Percentiles rank a stretch among this genome's conserved stretches.
These are phyloP conservation scores for Gaertneriomyces sp. DNA, from an alignment of 192 early-diverging fungal genomes.

Conservation along the genomic window DNA sequence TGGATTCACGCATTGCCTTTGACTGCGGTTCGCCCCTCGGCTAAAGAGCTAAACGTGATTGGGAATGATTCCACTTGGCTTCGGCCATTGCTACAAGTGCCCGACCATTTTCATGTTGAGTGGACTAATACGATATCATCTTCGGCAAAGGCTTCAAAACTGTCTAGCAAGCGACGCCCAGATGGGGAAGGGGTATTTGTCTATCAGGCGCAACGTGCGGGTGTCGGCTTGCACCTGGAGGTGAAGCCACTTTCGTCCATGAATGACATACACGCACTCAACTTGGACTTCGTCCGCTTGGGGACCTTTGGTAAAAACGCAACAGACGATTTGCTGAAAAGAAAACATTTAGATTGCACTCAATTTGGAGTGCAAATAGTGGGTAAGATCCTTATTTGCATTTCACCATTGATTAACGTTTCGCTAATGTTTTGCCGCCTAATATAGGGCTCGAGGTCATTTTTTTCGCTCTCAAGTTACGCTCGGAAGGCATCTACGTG, in stretches of 20 bases:
- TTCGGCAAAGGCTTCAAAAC: background rate
- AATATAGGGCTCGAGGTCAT: conserved; percentile 3
- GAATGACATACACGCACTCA: conserved; percentile 1
- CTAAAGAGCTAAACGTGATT: conserved; percentile 6
- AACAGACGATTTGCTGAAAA: conserved; percentile 5
- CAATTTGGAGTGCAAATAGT: conserved; percentile 4
- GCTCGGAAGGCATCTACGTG: background rate
- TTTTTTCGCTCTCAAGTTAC: conserved; percentile 1
- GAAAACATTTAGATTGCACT: conserved; percentile 3
- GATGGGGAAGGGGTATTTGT: conserved; percentile 7
- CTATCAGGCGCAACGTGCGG: conserved; percentile 1
- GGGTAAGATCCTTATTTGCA: background rate
- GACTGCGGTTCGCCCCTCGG: conserved; percentile 1
- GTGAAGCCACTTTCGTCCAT: conserved; percentile 3
- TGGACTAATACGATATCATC: conserved; percentile 4
- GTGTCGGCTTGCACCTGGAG: conserved; percentile 2
- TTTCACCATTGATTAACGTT: conserved; percentile 1
- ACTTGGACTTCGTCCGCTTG: background rate
- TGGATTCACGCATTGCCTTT: conserved; percentile 6
- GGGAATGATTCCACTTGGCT: conserved; percentile 1
- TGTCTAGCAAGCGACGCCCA: background rate
- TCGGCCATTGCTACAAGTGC: conserved; percentile 3
- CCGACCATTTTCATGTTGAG: conserved; percentile 7
- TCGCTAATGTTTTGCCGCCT: conserved; percentile 2
- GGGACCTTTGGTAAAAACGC: conserved; percentile 4